Evolutionary conservation across 2,329 filamentous ascomycete species (phyloP).

Genomic region (Acephala macrosclerotiorum): DNA sequence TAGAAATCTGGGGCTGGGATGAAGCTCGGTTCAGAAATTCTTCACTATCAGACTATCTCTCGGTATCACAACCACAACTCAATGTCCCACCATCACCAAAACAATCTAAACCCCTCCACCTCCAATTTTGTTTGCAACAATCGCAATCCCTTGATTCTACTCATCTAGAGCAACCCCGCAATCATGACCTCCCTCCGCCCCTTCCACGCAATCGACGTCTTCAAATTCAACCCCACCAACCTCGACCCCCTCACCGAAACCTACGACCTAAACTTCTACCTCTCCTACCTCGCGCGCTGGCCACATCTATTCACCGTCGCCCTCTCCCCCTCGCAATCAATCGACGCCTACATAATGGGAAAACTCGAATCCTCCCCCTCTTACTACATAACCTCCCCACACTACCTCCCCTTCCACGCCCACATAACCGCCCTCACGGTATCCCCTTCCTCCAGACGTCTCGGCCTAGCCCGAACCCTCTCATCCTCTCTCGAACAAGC

Average conservation of each 20-base stretch:
- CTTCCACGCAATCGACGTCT: conserved; percentile 84
- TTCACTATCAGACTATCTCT: neutral
- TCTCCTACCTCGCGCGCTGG: conserved; percentile 96
- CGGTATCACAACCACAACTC: conserved; percentile 6
- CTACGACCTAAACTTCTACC: conserved; percentile 94
- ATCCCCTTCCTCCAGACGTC: conserved; percentile 81
- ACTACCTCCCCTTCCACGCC: conserved; percentile 99
- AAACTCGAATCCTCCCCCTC: conserved; percentile 82
- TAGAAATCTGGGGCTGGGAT: neutral
- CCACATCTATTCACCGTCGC: conserved; percentile 93
- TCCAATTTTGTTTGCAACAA: neutral
- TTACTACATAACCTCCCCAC: conserved; percentile 60
- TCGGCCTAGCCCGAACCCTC: conserved; percentile 86
- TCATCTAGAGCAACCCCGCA: neutral
- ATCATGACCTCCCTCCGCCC: conserved; percentile 84
- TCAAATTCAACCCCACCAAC: conserved; percentile 93
- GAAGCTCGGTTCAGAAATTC: conserved; percentile 1
- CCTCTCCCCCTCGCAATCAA: conserved; percentile 63
- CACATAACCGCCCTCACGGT: conserved; percentile 97
- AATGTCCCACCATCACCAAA: neutral
- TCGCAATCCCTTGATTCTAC: neutral
- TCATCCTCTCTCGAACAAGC: conserved; percentile 82
- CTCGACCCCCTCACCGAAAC: conserved; percentile 98
- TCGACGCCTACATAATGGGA: conserved; percentile 97
- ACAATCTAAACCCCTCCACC: neutral